These are phyloP conservation scores for Colletotrichum somersetense DNA, from an alignment of 2,329 filamentous ascomycete genomes.

Conservation along the genomic window DNA sequence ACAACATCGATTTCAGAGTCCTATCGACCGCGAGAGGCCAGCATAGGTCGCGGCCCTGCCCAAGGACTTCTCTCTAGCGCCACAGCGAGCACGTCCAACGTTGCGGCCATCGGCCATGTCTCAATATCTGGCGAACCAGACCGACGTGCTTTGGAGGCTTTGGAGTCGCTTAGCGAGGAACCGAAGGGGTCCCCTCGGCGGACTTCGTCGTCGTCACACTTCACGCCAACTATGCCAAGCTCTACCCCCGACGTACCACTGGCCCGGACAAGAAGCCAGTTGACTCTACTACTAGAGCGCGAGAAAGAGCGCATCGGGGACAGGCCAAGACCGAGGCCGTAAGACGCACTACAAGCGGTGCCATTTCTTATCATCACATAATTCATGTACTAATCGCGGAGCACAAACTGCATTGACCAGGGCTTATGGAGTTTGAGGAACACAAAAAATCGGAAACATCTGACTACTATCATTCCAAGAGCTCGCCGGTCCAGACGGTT, in stretches of 20 bases:
- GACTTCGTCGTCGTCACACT: conserved; percentile 51
- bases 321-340: conserved; percentile 29
- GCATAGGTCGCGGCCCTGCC: conserved; percentile 47
- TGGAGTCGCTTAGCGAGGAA: conserved; percentile 23
- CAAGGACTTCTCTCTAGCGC: conserved; percentile 49
- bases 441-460: conserved; percentile 19
- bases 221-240: conserved; percentile 65
- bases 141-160: conserved; percentile 45
- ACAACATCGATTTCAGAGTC: conserved; percentile 32
- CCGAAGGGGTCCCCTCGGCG: conserved; percentile 37
- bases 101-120: conserved; percentile 39
- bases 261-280: conserved; percentile 71
- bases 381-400: conserved; percentile 40
- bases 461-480: conserved; percentile 16
- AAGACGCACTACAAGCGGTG: background rate
- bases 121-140: conserved; percentile 37
- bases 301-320: conserved; percentile 54
- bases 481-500: conserved; percentile 5
- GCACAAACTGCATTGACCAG: conserved; percentile 35
- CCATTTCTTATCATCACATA: conserved; percentile 25
- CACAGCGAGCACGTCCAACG: conserved; percentile 33
- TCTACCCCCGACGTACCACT: conserved; percentile 61
- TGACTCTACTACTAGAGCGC: conserved; percentile 68
- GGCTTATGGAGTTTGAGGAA: conserved; percentile 38
- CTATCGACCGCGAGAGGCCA: conserved; percentile 39